Evolutionary conservation across 208 protist genomes (phyloP).

Genomic region (Trypanosoma congolense): DNA sequence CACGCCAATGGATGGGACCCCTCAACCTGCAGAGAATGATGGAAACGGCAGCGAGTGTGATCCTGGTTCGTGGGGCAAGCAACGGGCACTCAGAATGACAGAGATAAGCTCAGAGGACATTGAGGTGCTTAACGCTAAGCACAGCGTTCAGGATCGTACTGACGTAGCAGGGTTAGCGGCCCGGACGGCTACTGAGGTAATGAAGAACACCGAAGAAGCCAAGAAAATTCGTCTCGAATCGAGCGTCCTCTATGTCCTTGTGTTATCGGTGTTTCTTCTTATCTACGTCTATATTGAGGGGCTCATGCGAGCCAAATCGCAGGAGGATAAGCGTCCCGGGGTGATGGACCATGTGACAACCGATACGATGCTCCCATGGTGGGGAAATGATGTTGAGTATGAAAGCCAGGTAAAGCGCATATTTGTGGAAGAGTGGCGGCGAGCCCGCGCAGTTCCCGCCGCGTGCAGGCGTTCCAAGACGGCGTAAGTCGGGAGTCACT

Average conservation of each 20-base stretch:
- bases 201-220: conserved; percentile 79
- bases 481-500: conserved; percentile 75
- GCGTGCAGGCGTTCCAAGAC: conserved; percentile 64
- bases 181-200: conserved; percentile 73
- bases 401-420: conserved; percentile 87
- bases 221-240: conserved; percentile 56
- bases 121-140: conserved; percentile 70
- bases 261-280: conserved; percentile 38
- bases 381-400: conserved; percentile 84
- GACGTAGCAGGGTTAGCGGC: conserved; percentile 76
- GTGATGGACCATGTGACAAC: conserved; percentile 59
- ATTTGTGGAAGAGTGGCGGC: conserved; percentile 85
- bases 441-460: conserved; percentile 60
- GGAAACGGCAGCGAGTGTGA: neutral
- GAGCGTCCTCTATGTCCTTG: conserved; percentile 53
- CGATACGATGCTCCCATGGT: conserved; percentile 88
- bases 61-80: neutral
- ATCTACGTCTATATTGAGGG: conserved; percentile 64
- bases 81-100: conserved; percentile 27
- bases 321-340: conserved; percentile 46
- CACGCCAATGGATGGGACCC: neutral
- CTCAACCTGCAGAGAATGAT: neutral
- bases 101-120: conserved; percentile 61
- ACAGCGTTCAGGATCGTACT: conserved; percentile 58
- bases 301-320: conserved; percentile 40